Conservation (phyloP, 2,329 filamentous ascomycete species). For the Exophiala spinifera region DNA sequence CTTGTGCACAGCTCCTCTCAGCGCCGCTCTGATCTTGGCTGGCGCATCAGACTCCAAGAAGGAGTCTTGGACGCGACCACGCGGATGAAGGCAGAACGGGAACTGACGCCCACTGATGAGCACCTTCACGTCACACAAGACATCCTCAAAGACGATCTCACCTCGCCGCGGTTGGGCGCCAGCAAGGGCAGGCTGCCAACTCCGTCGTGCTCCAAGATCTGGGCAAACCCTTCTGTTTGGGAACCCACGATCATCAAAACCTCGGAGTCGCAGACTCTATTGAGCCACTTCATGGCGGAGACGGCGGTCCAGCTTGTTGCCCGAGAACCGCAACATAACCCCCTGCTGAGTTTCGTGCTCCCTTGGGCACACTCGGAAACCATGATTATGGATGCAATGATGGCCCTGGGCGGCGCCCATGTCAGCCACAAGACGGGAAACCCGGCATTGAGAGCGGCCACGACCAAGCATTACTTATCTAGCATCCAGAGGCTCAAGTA, state of each 20-base stretch:
- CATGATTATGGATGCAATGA: neutral
- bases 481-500: neutral
- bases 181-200: neutral
- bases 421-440: slow-evolving; percentile 1
- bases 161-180: neutral
- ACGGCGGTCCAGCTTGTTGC: neutral
- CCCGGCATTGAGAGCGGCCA: neutral
- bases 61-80: neutral
- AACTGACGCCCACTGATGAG: neutral
- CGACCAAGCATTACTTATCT: neutral
- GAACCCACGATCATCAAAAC: neutral
- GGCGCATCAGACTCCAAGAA: neutral
- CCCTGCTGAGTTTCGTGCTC: neutral
- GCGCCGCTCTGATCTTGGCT: neutral
- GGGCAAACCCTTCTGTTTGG: neutral
- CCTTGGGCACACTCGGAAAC: neutral
- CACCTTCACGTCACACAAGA: neutral
- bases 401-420: neutral
- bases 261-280: neutral
- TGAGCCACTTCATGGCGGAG: neutral
- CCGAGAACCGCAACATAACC: neutral
- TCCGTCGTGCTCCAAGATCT: neutral
- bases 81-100: neutral
- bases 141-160: neutral
- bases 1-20: neutral